Evolutionary conservation across 805 yeast genomes (phyloP), one percentile per base, ranked within the genome.

Genomic region (Lipomyces orientalis): DNA sequence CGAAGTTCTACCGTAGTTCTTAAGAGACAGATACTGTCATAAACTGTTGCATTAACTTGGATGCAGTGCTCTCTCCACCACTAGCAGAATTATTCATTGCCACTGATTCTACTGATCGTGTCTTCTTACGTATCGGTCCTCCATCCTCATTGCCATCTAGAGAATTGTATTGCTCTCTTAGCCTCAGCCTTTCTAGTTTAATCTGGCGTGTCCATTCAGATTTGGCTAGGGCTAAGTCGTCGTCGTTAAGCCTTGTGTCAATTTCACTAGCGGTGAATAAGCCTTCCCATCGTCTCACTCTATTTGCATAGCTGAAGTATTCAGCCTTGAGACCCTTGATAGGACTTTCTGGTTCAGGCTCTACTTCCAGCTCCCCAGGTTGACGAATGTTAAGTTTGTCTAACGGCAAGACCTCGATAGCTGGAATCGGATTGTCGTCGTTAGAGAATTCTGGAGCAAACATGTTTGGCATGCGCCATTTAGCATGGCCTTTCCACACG

Each of bases 401-500:
- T 14, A 55, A 25, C 14, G 64, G 64, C 31, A 61, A 49, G 7
- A 14, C 46, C 16, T 61, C 60, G 14, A n/a, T 8, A 16, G 8
- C n/a, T 14, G 19, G 33, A 25, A 34, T 35, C 31, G 25, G 19
- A 16, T 2, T 29, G 22, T 25, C 35, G 39, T 22, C 37, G 33
- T 7, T 29, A 6, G 39, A 22, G 55, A 14, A 33, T 59, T 22
- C 43, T 16, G 34, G 22, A 29, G 60, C 60, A 29, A 58, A 58
- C 10, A 22, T 59, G 39, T 59, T 59, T 55, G 29, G 29, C 61
- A 59, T 59, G 14, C 60, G 29, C 25, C 31, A 37, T 25, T n/a
- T 59, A 6, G 54, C 35, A 22, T 59, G 62, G 8, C 61, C 61
- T 31, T 46, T 59, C 62, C 62, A 59, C 39, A 35, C 43, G 61